These are phyloP conservation scores for Cladosporium sp. DNA, from an alignment of 2,329 filamentous ascomycete genomes.

Conservation along the genomic window DNA sequence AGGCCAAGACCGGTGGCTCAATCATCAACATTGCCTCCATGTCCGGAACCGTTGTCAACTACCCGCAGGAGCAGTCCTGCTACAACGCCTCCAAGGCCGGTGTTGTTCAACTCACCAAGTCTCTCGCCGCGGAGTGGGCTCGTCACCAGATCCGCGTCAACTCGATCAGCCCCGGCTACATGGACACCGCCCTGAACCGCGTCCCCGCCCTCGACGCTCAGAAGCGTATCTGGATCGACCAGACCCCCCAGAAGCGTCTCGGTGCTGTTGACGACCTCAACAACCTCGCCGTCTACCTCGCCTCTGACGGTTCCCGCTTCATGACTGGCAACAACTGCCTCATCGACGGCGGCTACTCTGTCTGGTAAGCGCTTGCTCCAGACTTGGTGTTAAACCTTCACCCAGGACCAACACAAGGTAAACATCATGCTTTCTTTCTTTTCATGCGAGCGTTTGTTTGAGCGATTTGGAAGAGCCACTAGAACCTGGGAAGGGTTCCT, in stretches of 20 bases:
- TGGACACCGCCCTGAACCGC: slow-evolving; percentile 80
- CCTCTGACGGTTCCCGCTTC: slow-evolving; percentile 70
- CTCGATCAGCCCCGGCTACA: slow-evolving; percentile 81
- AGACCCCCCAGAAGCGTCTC: slow-evolving; percentile 72
- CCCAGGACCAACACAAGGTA: not conserved
- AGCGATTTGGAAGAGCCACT: not conserved
- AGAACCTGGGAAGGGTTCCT: slow-evolving; percentile 8
- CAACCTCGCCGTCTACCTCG: slow-evolving; percentile 73
- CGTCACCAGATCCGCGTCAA: slow-evolving; percentile 80
- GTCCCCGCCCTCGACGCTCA: slow-evolving; percentile 75
- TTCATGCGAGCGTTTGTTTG: not conserved
- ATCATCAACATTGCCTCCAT: slow-evolving; percentile 75
- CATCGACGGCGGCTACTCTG: slow-evolving; percentile 70
- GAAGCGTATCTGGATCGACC: slow-evolving; percentile 76
- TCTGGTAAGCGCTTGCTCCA: slow-evolving; percentile 42
- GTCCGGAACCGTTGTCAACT: slow-evolving; percentile 47
- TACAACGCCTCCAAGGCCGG: slow-evolving; percentile 85
- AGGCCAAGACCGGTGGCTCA: slow-evolving; percentile 67
- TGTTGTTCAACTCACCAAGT: slow-evolving; percentile 76
- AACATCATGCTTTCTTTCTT: not conserved
- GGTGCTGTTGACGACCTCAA: slow-evolving; percentile 75
- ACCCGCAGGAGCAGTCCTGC: slow-evolving; percentile 73
- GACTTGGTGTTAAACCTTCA: not conserved
- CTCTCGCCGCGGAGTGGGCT: slow-evolving; percentile 81
- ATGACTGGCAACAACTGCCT: slow-evolving; percentile 76